These are phyloP conservation scores for Craterostigma plantagineum DNA, from an alignment of 257 asterid genomes.

Conservation along the genomic window DNA sequence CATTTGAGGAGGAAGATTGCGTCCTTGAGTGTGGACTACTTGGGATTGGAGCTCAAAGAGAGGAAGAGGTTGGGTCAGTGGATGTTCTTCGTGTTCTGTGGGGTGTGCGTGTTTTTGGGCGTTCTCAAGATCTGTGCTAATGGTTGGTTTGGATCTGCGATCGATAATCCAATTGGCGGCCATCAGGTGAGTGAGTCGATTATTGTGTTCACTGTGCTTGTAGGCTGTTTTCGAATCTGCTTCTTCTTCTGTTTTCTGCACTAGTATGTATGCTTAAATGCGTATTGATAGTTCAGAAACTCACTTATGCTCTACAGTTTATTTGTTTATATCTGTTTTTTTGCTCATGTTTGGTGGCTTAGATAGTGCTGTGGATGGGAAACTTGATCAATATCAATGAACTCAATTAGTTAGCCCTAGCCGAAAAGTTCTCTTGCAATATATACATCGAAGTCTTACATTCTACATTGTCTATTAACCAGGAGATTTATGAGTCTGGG, in stretches of 20 bases:
- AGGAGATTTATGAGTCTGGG: conserved; percentile 37
- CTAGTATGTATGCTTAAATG: too few relatives aligned
- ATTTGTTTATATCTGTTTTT: too few relatives aligned
- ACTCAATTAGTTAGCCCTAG: too few relatives aligned
- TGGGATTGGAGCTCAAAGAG: conserved; percentile 59
- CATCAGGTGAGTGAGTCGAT: conserved; percentile 39
- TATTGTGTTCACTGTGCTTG: neutral
- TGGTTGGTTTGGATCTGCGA: conserved; percentile 96
- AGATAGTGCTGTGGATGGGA: too few relatives aligned
- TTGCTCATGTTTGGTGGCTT: too few relatives aligned
- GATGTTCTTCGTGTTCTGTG: conserved; percentile 73
- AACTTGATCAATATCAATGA: too few relatives aligned
- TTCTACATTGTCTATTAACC: conserved; percentile 13
- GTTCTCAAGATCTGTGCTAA: conserved; percentile 71
- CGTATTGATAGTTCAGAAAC: too few relatives aligned
- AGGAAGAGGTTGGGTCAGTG: conserved; percentile 61
- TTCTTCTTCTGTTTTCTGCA: too few relatives aligned
- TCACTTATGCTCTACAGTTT: too few relatives aligned
- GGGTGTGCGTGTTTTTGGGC: conserved; percentile 63
- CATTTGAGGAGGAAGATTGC: conserved; percentile 60
- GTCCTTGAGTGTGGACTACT: conserved; percentile 49
- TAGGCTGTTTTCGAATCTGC: too few relatives aligned
- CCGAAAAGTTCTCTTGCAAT: too few relatives aligned
- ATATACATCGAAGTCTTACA: neutral
- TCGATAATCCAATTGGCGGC: conserved; percentile 34